phyloP scores from a whole-genome alignment of 176 grass and related monocot species.

The Neostapfia colusana region DNA sequence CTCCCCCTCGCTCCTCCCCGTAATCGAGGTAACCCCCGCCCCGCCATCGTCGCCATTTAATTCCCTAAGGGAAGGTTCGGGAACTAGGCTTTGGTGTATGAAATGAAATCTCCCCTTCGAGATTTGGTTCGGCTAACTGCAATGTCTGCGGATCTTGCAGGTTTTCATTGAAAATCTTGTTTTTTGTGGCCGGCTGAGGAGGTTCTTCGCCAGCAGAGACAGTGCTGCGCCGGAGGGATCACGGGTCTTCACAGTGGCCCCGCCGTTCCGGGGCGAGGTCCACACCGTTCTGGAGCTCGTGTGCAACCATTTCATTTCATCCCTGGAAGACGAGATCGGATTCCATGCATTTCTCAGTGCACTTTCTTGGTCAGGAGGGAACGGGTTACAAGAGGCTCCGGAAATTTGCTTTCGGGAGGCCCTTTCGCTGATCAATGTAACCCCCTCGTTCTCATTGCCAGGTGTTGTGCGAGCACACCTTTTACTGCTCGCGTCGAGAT shows the following conservation, averaged over 20 bases:
- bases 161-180: conserved; percentile 26
- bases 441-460: not conserved
- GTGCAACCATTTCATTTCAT: conserved; percentile 43
- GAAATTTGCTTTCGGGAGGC: conserved; percentile 34
- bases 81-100: not conserved
- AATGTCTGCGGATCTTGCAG: conserved; percentile 12
- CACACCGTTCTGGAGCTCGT: conserved; percentile 26
- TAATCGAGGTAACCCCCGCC: conserved; percentile 37
- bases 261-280: not conserved
- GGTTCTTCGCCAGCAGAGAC: not conserved
- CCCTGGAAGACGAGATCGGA: conserved; percentile 10
- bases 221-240: not conserved
- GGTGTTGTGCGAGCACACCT: conserved; percentile 36
- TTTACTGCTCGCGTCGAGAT: conserved; percentile 41
- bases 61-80: not conserved
- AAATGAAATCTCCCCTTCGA: not conserved
- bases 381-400: not conserved
- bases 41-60: not conserved
- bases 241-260: not conserved
- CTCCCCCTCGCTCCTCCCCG: conserved; percentile 23
- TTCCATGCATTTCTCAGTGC: conserved; percentile 18
- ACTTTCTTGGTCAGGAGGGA: conserved; percentile 25
- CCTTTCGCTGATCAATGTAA: not conserved
- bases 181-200: not conserved
- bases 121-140: not conserved